Evolutionary conservation across 179 eudicot genomes (phyloP).

Genomic region (Gypsophila paniculata): DNA sequence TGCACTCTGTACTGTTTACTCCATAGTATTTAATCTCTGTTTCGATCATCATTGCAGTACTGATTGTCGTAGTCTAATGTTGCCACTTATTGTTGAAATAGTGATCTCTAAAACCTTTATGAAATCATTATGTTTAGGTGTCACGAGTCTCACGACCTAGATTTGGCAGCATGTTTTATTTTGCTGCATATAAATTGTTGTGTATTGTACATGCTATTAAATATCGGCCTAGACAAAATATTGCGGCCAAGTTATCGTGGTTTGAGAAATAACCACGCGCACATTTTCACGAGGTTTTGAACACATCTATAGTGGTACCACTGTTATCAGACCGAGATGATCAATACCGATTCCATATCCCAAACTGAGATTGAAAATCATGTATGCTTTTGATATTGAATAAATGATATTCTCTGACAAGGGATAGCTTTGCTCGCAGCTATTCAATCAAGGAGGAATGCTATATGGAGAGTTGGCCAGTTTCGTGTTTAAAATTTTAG

Average conservation of each 20-base stretch:
- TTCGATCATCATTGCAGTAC: no score
- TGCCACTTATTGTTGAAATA: no score
- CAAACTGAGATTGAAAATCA: not conserved
- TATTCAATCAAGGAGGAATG: slow-evolving; percentile 72
- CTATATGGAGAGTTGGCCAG: slow-evolving; percentile 86
- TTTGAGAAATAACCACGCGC: not conserved
- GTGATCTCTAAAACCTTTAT: no score
- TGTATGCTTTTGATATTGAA: not conserved
- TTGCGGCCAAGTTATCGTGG: no score
- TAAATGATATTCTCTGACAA: not conserved
- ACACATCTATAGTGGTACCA: not conserved
- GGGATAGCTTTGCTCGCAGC: slow-evolving; percentile 33
- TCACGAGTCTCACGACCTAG: no score
- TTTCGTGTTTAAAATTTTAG: slow-evolving; percentile 70
- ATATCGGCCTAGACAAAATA: no score
- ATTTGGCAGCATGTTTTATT: no score
- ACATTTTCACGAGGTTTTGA: not conserved
- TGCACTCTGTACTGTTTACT: not conserved
- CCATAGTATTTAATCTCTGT: no score
- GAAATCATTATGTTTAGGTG: no score
- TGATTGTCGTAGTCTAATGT: no score
- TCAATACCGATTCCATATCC: not conserved
- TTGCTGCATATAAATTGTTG: not conserved
- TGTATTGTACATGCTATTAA: not conserved
- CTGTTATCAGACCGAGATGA: not conserved